These are phyloP conservation scores for Amanita pseudoporphyria DNA, from an alignment of 768 basidiomycete species.

Conservation along the genomic window DNA sequence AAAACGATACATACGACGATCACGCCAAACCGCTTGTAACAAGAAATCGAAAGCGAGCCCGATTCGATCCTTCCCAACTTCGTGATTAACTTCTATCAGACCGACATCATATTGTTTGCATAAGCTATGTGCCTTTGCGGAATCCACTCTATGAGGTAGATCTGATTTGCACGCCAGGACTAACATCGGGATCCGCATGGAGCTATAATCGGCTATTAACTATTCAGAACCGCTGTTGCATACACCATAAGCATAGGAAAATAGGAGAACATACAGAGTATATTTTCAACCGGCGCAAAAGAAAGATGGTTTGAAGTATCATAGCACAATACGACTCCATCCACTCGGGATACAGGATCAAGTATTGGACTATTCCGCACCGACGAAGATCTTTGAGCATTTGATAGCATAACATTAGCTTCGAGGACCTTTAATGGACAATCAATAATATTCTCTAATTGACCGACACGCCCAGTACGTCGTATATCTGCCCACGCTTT, in stretches of 20 bases:
- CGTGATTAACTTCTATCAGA: slow-evolving; percentile 62
- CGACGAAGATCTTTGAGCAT: slow-evolving; percentile 16
- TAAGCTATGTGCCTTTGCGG: slow-evolving; percentile 37
- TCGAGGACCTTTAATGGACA: slow-evolving; percentile 45
- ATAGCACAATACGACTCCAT: slow-evolving; percentile 83
- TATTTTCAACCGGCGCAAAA: slow-evolving; percentile 52
- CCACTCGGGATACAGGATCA: slow-evolving; percentile 45
- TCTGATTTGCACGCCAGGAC: slow-evolving; percentile 89
- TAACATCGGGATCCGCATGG: slow-evolving; percentile 51
- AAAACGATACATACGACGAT: slow-evolving; percentile 28
- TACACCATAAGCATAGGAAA: neutral
- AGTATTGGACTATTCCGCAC: slow-evolving; percentile 30
- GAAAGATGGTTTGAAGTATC: slow-evolving; percentile 58
- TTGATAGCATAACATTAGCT: slow-evolving; percentile 33
- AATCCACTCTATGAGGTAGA: slow-evolving; percentile 47
- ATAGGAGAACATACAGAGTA: slow-evolving; percentile 53
- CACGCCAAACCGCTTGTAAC: slow-evolving; percentile 52
- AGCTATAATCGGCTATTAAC: slow-evolving; percentile 44
- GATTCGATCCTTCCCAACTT: slow-evolving; percentile 54
- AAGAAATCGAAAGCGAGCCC: slow-evolving; percentile 65
- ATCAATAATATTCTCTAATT: slow-evolving; percentile 26
- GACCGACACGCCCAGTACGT: slow-evolving; percentile 23
- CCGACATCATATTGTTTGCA: slow-evolving; percentile 63
- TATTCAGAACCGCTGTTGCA: neutral
- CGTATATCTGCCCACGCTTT: slow-evolving; percentile 19